Base-by-base conservation (phyloP, 2,329 filamentous ascomycete species). In the Fusarium buxicola region DNA sequence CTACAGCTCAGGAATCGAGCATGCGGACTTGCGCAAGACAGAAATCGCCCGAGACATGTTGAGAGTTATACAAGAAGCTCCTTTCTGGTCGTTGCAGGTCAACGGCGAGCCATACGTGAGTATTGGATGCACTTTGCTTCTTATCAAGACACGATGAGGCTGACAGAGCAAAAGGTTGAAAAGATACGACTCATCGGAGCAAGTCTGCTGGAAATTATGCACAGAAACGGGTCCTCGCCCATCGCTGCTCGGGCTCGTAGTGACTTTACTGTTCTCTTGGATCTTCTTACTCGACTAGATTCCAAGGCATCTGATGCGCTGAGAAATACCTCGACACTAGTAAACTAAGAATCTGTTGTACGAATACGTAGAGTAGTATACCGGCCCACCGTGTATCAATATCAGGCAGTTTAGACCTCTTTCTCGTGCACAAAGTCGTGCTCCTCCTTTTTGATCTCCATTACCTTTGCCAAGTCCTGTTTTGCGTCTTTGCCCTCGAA, bases 31-130 rank as follows among this genome's bases (percentile, higher is more conserved):
- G 11, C 60, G 57, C 9, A 78, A 78, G 56, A 80, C 78, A 0
- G 79, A 81, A 41, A 80, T 81, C 43, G 79, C 78, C 2, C 69
- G 76, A 11, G 77, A 80, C 38, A 78, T 80, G 74, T 34, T 80
- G 12, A 69, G 74, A 0, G 73, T 79, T 0, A 75, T 81, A 25
- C 74, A 75, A 2, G 75, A 77, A 38, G 74, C 77, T 2, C 78
- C 79, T 0, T 80, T 80, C 34, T 80, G 77, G 75, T 72, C 76
- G 0, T 45, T 79, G 24, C 74, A 78, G 28, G 72, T 76, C 3
- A 79, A 79, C 15, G 76, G 77, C 1, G 77, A 79, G 41, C 75
- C 77, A 24, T 75, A 76, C 44, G 77, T 78, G 39, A 68, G 76
- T 68, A 12, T 3, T 25, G 31, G 11, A 8, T 3, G 4, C 4